These are phyloP conservation scores for Davidsoniella virescens DNA, from an alignment of 2,329 filamentous ascomycete genomes.

Conservation along the genomic window DNA sequence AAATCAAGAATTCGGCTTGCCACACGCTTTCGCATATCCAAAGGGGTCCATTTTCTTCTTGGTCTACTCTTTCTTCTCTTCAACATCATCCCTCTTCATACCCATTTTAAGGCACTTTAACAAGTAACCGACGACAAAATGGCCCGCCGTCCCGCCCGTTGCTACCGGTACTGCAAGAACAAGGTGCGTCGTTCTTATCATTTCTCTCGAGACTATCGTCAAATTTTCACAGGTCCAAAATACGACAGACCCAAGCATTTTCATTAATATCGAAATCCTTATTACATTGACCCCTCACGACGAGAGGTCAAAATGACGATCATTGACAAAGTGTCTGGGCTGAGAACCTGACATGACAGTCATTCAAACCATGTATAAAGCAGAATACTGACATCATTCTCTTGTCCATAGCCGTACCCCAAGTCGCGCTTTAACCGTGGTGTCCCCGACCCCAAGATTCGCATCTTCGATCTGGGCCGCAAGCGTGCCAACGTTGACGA, in stretches of 20 bases:
- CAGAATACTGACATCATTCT: slow-evolving; percentile 14
- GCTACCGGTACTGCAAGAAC: slow-evolving; percentile 99
- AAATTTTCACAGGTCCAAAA: neutral
- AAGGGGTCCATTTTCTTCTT: slow-evolving; percentile 11
- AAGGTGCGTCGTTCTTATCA: slow-evolving; percentile 51
- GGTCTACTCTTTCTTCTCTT: slow-evolving; percentile 16
- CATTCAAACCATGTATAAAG: neutral
- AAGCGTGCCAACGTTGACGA: slow-evolving; percentile 98
- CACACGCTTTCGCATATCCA: slow-evolving; percentile 12
- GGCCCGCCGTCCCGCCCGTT: slow-evolving; percentile 98
- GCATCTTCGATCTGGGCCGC: slow-evolving; percentile 97
- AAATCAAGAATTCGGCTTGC: slow-evolving; percentile 17
- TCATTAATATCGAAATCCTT: too few species aligned
- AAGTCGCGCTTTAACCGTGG: slow-evolving; percentile 99
- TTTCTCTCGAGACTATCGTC: slow-evolving; percentile 2
- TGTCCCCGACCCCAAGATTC: slow-evolving; percentile 74
- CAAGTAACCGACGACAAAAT: slow-evolving; percentile 52
- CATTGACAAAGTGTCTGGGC: neutral
- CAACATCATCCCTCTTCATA: slow-evolving; percentile 21
- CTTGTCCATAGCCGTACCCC: slow-evolving; percentile 60
- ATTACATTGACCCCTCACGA: neutral
- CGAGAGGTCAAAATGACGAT: neutral
- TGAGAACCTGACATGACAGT: neutral
- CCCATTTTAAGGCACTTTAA: slow-evolving; percentile 14
- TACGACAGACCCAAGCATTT: neutral